phyloP scores from a whole-genome alignment of 2,329 filamentous ascomycete species.

The Trichocomaceae sp. region DNA sequence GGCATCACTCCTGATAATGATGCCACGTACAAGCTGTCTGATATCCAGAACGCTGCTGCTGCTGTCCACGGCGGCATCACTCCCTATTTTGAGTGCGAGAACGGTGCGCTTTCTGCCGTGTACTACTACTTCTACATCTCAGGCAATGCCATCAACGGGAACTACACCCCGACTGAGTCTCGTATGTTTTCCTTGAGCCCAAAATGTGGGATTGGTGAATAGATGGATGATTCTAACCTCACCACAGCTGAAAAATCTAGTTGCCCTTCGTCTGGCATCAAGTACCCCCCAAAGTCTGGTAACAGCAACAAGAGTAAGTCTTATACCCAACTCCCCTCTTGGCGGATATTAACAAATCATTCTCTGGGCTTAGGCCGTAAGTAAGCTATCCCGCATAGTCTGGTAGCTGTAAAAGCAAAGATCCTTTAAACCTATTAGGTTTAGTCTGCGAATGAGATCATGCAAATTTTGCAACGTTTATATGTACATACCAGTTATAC shows the following conservation, averaged over 20 bases:
- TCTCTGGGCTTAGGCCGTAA: not conserved
- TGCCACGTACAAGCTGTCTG: slow-evolving; percentile 46
- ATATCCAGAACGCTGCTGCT: slow-evolving; percentile 47
- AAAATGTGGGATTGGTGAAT: not conserved
- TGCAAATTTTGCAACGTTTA: not conserved
- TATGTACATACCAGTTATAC: slow-evolving; percentile 11
- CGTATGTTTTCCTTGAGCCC: slow-evolving; percentile 24
- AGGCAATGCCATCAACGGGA: slow-evolving; percentile 54
- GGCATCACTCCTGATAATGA: slow-evolving; percentile 48
- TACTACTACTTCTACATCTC: slow-evolving; percentile 50
- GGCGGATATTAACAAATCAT: not conserved
- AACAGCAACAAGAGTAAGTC: not conserved
- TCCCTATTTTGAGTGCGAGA: slow-evolving; percentile 47
- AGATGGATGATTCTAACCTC: not conserved
- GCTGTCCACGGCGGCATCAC: slow-evolving; percentile 42
- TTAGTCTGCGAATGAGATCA: not conserved
- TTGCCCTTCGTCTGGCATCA: slow-evolving; percentile 58
- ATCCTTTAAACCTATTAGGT: not conserved
- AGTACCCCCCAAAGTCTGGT: slow-evolving; percentile 48
- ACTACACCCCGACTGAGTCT: slow-evolving; percentile 52
- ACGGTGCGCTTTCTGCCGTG: slow-evolving; percentile 45
- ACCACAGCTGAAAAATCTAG: slow-evolving; percentile 48
- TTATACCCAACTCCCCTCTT: not conserved
- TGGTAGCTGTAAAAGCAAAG: not conserved
- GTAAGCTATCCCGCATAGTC: not conserved